Conservation (phyloP, 495 filamentous ascomycete species). For the Penicillium subrubescens region DNA sequence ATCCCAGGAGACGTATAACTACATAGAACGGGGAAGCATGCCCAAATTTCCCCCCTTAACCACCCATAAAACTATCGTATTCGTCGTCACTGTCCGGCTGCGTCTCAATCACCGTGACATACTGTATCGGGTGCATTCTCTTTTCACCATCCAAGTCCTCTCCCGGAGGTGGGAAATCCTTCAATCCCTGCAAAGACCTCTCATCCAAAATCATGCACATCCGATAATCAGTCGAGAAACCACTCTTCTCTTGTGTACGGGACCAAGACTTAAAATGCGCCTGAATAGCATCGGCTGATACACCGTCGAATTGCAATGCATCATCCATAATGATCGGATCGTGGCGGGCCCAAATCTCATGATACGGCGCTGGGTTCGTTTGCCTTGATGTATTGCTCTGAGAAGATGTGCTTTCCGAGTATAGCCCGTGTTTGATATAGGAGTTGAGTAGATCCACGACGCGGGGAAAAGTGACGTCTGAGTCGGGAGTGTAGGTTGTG, state of each 20-base stretch:
- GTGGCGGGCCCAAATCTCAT: neutral
- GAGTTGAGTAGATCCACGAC: constrained; percentile 6
- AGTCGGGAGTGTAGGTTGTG: constrained; percentile 9
- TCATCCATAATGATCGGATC: neutral
- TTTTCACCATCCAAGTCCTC: neutral
- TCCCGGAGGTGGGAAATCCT: neutral
- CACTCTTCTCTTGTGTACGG: neutral
- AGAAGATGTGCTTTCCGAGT: neutral
- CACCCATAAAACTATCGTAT: neutral
- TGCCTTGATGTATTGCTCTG: neutral
- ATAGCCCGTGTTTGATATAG: constrained; percentile 5
- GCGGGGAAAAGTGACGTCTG: neutral
- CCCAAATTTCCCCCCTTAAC: neutral
- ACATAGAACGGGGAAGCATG: neutral
- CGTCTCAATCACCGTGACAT: neutral
- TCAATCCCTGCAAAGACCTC: neutral
- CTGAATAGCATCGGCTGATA: neutral
- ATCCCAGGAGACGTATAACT: neutral
- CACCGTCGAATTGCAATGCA: neutral
- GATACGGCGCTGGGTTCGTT: neutral
- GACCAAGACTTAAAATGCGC: neutral
- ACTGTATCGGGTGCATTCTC: neutral
- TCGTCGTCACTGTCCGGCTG: neutral
- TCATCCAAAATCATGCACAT: constrained; percentile 8
- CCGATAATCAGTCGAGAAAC: neutral